Base-by-base conservation (phyloP, 192 early-diverging fungal genomes). In the Coemansia asiatica region DNA sequence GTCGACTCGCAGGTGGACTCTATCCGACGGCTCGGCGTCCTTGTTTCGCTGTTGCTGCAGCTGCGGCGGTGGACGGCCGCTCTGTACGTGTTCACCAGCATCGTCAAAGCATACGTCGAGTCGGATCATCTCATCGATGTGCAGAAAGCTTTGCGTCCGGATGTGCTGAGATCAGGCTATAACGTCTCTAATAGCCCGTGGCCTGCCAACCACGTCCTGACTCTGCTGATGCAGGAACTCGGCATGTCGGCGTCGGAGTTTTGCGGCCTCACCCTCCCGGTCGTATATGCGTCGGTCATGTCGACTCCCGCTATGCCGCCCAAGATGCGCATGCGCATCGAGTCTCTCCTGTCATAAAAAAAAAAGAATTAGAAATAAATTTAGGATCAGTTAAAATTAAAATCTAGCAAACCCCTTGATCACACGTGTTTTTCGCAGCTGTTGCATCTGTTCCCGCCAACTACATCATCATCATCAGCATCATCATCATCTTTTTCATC, bases 271-370 rank as follows among this genome's bases (percentile, higher is more conserved):
- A 74, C 77, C 0, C 58, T 79, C 31, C 77, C 77, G 4, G 68
- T 71, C 6, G 77, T 71, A 7, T 79, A 74, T 22, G 71, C 77
- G 0, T 63, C 77, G 0, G 46, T 71, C 27, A 31, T 62, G 26
- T 56, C 51, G 26, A 46, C 71, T 6, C 12, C 60, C 9, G 62
- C 19, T 4, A 36, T 74, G 61, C 65, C 71, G 2, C 28, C 47
- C 13, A 61, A 66, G 31, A 60, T 68, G 64, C 71, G 77, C 18
- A 74, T 79, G 71, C 64, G 72, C 18, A 79, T 79, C 10, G 61
- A 65, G 9, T 67, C 77, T 8, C 58, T 79, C 2, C 15, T 79
- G 16, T 64, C 71, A 0, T 70, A 47, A 51, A 27, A 12, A 19
- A 2, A 6, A 7, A 18, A n/a, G n/a, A n/a, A n/a, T n/a, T 40